Base-by-base conservation (phyloP, 1,139 yeast species). In the Candida sp. region DNA sequence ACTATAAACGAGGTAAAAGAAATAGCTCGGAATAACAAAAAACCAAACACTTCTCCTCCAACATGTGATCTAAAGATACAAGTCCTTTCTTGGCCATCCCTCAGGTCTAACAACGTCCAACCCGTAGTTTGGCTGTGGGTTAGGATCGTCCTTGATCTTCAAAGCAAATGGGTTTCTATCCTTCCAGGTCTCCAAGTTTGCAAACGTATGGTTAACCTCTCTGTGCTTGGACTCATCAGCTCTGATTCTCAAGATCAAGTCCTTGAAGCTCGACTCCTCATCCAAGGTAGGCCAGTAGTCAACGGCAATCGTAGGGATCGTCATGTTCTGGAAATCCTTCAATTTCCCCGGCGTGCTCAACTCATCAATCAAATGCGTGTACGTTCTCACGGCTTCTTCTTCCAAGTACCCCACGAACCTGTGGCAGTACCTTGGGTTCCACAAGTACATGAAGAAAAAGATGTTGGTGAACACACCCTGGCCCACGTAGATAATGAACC, bases 371-470 rank as follows among this genome's bases (percentile, higher is more conserved):
- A 77, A 69, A 58, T 88, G 85, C 3, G 89, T 74, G 63, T 88
- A 88, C 0, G 94, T 88, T 52, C 81, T 73, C 12, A 88, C 90
- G 1, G 93, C 93, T 63, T 88, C 93, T 63, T 88, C 94, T 65
- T 88, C 94, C 44, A 88, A 73, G 63, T 88, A 87, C 2, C 94
- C 94, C 43, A 88, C 94, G 64, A 88, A 86, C 54, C 94, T 71
- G 61, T 88, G 94, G 59, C 93, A 87, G 51, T 84, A 79, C 47
- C 77, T 77, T 11, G 94, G 93, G 54, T 80, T 76, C 39, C 81
- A 57, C 50, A 88, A 68, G 67, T 88, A 88, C 42, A 79, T 70
- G 49, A 85, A 65, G 67, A 88, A 87, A 73, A 88, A 88, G 27
- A 79, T 50, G 66, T 87, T 87, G 67, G 85, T 80, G 65, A 88